Evolutionary conservation across 2,329 filamentous ascomycete species (phyloP), one percentile per base, ranked within the genome.

Genomic region (Sphaerulina musiva): DNA sequence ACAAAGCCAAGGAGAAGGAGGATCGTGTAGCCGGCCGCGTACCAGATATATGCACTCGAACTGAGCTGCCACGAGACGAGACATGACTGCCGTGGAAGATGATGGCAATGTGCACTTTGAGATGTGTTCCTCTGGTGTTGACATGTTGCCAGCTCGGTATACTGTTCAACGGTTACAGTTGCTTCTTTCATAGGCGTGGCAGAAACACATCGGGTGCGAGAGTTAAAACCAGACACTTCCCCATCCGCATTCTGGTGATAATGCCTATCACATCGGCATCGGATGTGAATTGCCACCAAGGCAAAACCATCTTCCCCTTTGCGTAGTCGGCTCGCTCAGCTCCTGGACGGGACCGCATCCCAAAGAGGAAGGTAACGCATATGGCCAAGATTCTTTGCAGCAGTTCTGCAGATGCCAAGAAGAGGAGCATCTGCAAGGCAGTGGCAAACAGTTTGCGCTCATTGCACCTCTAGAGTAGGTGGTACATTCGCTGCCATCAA

Each of bases 321-420:
- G 34, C 34, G 50, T 41, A 32, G 20, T 52, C 14, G 40, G 29
- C 29, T 31, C 34, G 34, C 14, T 40, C 42, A 29, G 32, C 20
- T 42, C 14, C 8, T 41, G 12, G 14, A 8, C 50, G 42, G 50
- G 9, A 14, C n/a, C 17, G 32, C 26, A 26, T 36, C 50, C 42
- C 8, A 34, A 52, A 46, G 42, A 52, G 50, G 50, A 52, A 52
- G 50, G 50, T 51, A 46, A 36, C 20, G 36, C n/a, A 45, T 17
- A 17, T 11, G 17, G 50, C 50, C 50, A 52, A 52, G 50, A 52
- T 11, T 31, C n/a, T 32, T 40, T 46, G n/a, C 32, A 47, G 50
- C 48, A 20, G 10, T 20, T 43, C 42, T 20, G 11, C 42, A 44
- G 20, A 26, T 26, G 42, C 42, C 42, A 44, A 44, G 42, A 29